These are phyloP conservation scores for Hawksworthiomyces lignivorus DNA, from an alignment of 2,329 filamentous ascomycete species.

Conservation along the genomic window DNA sequence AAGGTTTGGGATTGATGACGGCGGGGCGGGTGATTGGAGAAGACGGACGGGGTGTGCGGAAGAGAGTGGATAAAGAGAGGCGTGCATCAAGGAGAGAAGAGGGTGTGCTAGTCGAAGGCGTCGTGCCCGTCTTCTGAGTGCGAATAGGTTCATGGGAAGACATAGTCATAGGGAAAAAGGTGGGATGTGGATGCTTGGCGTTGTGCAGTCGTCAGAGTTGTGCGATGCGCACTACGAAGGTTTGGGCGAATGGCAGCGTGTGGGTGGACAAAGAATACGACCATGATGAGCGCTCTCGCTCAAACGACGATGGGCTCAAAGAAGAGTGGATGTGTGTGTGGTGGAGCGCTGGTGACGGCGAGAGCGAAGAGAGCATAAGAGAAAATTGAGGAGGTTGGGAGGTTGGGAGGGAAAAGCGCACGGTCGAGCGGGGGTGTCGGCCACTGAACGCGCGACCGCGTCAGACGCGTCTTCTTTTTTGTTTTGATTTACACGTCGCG, in stretches of 20 bases:
- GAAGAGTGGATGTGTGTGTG: background rate
- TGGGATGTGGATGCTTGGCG: no score
- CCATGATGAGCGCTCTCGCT: no score
- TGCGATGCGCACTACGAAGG: no score
- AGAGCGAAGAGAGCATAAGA: background rate
- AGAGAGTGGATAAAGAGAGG: background rate
- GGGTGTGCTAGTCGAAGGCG: no score
- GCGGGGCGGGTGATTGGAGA: conserved; percentile 11
- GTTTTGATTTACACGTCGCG: conserved; percentile 13
- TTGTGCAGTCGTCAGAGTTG: no score
- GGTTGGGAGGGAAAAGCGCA: conserved; percentile 2
- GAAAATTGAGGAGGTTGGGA: background rate
- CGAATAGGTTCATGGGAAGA: no score
- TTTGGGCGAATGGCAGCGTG: no score
- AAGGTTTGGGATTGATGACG: conserved; percentile 13
- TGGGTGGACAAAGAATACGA: no score
- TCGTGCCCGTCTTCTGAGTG: no score
- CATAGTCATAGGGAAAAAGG: no score
- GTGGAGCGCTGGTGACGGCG: background rate
- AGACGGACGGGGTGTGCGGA: background rate
- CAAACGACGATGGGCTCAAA: no score
- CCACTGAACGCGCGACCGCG: conserved; percentile 12
- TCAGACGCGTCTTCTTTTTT: conserved; percentile 13
- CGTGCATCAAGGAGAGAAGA: background rate
- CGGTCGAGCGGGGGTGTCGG: conserved; percentile 1